Conservation (phyloP, 495 filamentous ascomycete genomes). For the Xylaria flabelliformis region DNA sequence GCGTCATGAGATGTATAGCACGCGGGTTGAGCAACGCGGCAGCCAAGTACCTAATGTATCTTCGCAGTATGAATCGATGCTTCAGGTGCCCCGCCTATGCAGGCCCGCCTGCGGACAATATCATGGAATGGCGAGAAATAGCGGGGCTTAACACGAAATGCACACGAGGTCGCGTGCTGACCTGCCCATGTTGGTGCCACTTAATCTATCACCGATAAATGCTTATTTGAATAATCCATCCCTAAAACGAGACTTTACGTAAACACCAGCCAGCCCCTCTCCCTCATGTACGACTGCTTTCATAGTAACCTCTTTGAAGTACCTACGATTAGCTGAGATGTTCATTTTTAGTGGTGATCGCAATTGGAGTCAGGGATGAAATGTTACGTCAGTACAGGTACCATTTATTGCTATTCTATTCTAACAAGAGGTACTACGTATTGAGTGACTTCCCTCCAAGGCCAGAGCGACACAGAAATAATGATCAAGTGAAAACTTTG, state of each 20-base stretch:
- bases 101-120: too few relatives aligned
- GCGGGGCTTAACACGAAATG: slow-evolving; percentile 9
- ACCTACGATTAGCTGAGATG: not conserved
- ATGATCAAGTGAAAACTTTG: not conserved
- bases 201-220: not conserved
- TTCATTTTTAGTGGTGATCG: not conserved
- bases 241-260: not conserved
- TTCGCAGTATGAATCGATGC: not conserved
- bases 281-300: not conserved
- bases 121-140: not conserved
- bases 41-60: not conserved
- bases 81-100: too few relatives aligned
- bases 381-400: not conserved
- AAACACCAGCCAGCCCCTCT: not conserved
- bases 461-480: not conserved
- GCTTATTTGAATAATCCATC: not conserved
- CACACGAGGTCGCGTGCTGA: slow-evolving; percentile 23
- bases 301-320: not conserved
- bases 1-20: not conserved
- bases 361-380: not conserved
- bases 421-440: not conserved
- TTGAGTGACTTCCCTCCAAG: not conserved
- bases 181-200: not conserved
- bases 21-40: not conserved
- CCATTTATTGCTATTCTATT: not conserved